Evolutionary conservation across 306 rosid species (phyloP).

Genomic region (Castanopsis chinensis): DNA sequence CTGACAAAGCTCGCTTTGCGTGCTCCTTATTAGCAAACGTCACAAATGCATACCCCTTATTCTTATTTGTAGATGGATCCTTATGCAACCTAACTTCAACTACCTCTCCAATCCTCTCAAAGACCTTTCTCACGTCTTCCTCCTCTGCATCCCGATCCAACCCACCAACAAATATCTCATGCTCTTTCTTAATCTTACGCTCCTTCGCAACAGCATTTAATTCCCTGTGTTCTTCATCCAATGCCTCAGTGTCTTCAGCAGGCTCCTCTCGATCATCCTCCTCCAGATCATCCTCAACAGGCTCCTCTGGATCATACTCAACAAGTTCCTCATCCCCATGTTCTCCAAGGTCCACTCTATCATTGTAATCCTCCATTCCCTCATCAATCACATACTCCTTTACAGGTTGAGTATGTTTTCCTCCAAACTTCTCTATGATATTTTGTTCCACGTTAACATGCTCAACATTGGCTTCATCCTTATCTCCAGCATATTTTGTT

Average conservation of each 20-base stretch:
- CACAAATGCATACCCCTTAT: slow-evolving; percentile 79
- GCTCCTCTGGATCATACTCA: slow-evolving; percentile 50
- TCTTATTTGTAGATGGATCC: slow-evolving; percentile 56
- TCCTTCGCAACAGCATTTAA: slow-evolving; percentile 54
- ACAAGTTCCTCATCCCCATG: slow-evolving; percentile 42
- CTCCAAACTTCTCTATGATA: slow-evolving; percentile 22
- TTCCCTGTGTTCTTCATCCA: slow-evolving; percentile 50
- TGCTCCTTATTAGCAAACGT: slow-evolving; percentile 70
- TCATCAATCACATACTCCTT: slow-evolving; percentile 31
- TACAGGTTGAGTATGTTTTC: slow-evolving; percentile 27
- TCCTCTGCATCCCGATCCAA: slow-evolving; percentile 70
- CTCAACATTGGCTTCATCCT: slow-evolving; percentile 21
- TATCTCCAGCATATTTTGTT: slow-evolving; percentile 18
- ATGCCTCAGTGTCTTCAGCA: slow-evolving; percentile 39
- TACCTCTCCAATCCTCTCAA: slow-evolving; percentile 75
- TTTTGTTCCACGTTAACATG: slow-evolving; percentile 20
- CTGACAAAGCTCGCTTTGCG: slow-evolving; percentile 62
- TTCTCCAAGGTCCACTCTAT: slow-evolving; percentile 49
- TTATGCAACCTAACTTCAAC: slow-evolving; percentile 74
- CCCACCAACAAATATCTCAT: slow-evolving; percentile 79
- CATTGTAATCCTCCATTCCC: slow-evolving; percentile 28
- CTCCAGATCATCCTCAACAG: slow-evolving; percentile 26
- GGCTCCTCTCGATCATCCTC: slow-evolving; percentile 39
- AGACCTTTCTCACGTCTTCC: slow-evolving; percentile 72
- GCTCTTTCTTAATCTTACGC: slow-evolving; percentile 58